Base-by-base conservation (phyloP, 1,139 yeast species). In the Candida neerlandica region DNA sequence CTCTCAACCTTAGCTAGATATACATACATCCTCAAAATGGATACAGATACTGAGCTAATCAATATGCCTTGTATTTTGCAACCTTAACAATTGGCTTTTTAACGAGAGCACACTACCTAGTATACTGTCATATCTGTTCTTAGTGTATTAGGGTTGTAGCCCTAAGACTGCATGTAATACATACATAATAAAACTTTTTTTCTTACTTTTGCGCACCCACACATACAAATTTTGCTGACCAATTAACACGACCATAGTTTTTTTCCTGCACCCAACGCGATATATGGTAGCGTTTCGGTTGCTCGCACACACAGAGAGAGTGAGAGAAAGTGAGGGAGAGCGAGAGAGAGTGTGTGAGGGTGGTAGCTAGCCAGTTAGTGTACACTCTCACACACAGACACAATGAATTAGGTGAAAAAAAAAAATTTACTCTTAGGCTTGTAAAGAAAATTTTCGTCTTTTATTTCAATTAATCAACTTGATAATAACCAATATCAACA, bases 341-440 rank as follows among this genome's bases (percentile, higher is more conserved):
- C n/a, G 27, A 10, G 27, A 23, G 10, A 23, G 10, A 23, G 27
- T 23, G 34, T 5, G 34, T 10, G 15, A 5, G 34, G n/a, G 34
- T n/a, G n/a, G n/a, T n/a, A n/a, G n/a, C 6, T 30, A 14, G 34
- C 23, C 38, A 16, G 34, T 32, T 14, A n/a, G 21, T 26, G 9
- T 26, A 21, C 32, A 10, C 18, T 12, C 18, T 4, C 7, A 19
- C 42, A 6, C 30, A 15, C 14, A 42, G 39, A n/a, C 26, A 19
- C 38, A 21, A 5, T 18, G 30, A 30, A 23, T n/a, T 43, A 41
- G 44, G 44, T 41, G 44, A 43, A 43, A 43, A 43, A 41, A 21
- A 42, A 43, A 43, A 43, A 43, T 43, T 43, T 43, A 43, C 40
- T 14, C 19, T 43, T 33, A 16, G 14, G 14, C 21, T 26, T 40